phyloP scores from a whole-genome alignment of 148 eudicot genomes.

The Hydrangea macrophylla region DNA sequence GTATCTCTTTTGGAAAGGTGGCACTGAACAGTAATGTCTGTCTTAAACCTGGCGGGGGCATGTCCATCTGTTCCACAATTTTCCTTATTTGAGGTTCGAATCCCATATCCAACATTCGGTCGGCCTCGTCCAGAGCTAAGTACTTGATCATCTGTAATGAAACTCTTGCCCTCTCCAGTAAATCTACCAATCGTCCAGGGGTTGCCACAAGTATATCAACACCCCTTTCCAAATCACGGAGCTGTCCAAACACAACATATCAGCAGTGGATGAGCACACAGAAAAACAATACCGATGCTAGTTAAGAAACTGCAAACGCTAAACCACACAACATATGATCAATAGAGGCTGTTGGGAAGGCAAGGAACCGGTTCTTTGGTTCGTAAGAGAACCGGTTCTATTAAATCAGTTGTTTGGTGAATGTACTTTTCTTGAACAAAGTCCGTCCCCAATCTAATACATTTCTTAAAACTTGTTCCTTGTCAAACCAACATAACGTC shows the following conservation, averaged over 20 bases:
- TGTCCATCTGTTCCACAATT: constrained; percentile 51
- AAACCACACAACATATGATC: not conserved
- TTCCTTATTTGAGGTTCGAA: constrained; percentile 62
- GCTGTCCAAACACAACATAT: constrained; percentile 26
- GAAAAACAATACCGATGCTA: not conserved
- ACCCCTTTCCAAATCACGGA: constrained; percentile 54
- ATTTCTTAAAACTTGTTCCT: too few relatives aligned
- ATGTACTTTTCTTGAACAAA: too few relatives aligned
- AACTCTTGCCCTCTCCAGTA: constrained; percentile 57
- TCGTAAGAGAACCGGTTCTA: too few relatives aligned
- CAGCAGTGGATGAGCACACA: constrained; percentile 1
- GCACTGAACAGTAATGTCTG: constrained; percentile 57
- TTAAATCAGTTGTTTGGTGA: too few relatives aligned
- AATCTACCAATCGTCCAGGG: constrained; percentile 57
- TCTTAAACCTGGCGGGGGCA: constrained; percentile 52
- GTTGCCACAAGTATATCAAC: constrained; percentile 62
- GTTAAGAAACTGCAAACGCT: not conserved
- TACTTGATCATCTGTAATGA: constrained; percentile 50
- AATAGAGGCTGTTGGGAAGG: not conserved
- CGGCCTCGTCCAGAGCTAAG: constrained; percentile 57
- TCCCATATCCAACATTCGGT: constrained; percentile 59
- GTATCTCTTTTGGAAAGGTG: constrained; percentile 55
- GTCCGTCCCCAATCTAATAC: too few relatives aligned
- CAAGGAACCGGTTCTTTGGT: too few relatives aligned
- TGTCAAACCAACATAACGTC: too few relatives aligned